A percentile compares a stretch with the other conserved stretches of the same genome.
phyloP scores from a whole-genome alignment of 495 filamentous ascomycete species.

The Thermothielavioides terrestris region DNA sequence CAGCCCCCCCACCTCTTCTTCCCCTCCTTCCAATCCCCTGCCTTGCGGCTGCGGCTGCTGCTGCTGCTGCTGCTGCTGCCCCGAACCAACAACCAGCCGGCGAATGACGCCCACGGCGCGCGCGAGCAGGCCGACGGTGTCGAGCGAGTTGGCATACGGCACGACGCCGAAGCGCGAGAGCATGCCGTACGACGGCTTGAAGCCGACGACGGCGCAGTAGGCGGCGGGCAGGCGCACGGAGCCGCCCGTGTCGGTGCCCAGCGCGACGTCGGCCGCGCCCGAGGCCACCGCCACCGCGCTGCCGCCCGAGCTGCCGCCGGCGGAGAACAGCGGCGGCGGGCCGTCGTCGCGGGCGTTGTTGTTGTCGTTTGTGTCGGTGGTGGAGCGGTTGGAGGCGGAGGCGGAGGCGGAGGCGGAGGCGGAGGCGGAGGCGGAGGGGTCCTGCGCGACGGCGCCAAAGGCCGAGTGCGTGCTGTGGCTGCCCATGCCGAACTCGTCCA shows the following conservation, averaged over 20 bases:
- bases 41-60: too few relatives aligned
- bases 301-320: constrained; percentile 89
- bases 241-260: constrained; percentile 93
- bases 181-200: constrained; percentile 71
- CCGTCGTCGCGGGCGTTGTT: too few relatives aligned
- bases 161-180: constrained; percentile 82
- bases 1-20: constrained; percentile 15
- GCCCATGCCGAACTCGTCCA: constrained; percentile 99
- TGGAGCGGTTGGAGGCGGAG: too few relatives aligned
- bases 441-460: constrained; percentile 54
- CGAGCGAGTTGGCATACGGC: constrained; percentile 90
- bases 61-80: too few relatives aligned
- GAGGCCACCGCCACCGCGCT: constrained; percentile 79
- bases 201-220: constrained; percentile 79
- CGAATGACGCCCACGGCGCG: constrained; percentile 39
- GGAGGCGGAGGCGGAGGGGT: too few relatives aligned
- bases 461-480: constrained; percentile 72
- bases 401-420: too few relatives aligned
- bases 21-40: neutral
- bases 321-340: too few relatives aligned
- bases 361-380: neutral
- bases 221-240: constrained; percentile 88
- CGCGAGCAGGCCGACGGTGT: constrained; percentile 82
- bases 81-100: constrained; percentile 49
- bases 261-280: constrained; percentile 61